phyloP scores from a whole-genome alignment of 2,329 filamentous ascomycete species.

The Coccinonectria pachysandricola region DNA sequence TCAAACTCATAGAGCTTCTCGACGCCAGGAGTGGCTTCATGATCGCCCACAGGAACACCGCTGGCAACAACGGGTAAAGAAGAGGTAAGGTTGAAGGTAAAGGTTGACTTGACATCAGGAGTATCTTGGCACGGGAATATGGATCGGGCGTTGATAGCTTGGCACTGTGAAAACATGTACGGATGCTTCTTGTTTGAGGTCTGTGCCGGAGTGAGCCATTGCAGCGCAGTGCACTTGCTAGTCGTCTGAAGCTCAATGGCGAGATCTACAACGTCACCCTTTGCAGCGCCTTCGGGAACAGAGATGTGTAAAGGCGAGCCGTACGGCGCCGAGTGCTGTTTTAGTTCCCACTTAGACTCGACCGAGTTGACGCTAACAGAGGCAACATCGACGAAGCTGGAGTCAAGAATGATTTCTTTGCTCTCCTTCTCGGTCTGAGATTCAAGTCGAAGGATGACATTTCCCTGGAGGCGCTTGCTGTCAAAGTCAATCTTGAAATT shows the following conservation, averaged over 20 bases:
- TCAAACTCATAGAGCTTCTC: slow-evolving; percentile 71
- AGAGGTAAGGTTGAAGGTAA: slow-evolving; percentile 79
- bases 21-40: slow-evolving; percentile 32
- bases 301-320: slow-evolving; percentile 59
- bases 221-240: slow-evolving; percentile 77
- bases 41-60: slow-evolving; percentile 50
- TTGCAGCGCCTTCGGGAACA: slow-evolving; percentile 43
- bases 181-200: slow-evolving; percentile 93
- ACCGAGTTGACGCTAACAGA: slow-evolving; percentile 60
- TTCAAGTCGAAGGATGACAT: slow-evolving; percentile 65
- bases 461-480: slow-evolving; percentile 64
- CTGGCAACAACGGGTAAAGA: slow-evolving; percentile 85
- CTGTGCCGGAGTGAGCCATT: slow-evolving; percentile 90
- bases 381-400: slow-evolving; percentile 68
- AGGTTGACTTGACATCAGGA: slow-evolving; percentile 93
- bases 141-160: slow-evolving; percentile 89
- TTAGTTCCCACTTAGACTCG: slow-evolving; percentile 56
- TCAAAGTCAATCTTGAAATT: slow-evolving; percentile 79
- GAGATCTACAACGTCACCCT: slow-evolving; percentile 42
- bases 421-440: slow-evolving; percentile 64
- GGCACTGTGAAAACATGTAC: slow-evolving; percentile 97
- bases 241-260: slow-evolving; percentile 72
- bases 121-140: slow-evolving; percentile 97
- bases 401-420: slow-evolving; percentile 75
- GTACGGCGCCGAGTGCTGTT: slow-evolving; percentile 61